Conservation (phyloP, 495 filamentous ascomycete species). For the Glonium stellatum region DNA sequence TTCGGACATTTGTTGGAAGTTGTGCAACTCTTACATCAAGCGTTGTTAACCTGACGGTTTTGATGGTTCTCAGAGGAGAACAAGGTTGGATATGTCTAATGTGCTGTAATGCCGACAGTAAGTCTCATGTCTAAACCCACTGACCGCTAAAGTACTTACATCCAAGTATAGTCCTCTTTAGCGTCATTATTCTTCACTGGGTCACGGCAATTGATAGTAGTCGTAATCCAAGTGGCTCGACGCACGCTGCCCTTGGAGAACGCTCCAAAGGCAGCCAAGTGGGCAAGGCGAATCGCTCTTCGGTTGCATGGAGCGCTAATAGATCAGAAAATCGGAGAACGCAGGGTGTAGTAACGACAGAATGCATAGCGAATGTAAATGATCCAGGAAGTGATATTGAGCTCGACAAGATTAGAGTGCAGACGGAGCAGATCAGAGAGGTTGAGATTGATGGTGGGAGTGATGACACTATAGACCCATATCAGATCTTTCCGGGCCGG, state of each 20-base stretch:
- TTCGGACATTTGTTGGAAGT: conserved; percentile 46
- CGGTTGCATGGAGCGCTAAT: not conserved
- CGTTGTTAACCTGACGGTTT: conserved; percentile 46
- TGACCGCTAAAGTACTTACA: too few species aligned
- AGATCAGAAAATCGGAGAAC: not conserved
- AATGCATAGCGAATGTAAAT: not conserved
- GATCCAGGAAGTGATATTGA: conserved; percentile 1
- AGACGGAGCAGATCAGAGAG: conserved; percentile 13
- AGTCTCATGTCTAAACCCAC: too few species aligned
- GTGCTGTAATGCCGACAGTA: conserved; percentile 51
- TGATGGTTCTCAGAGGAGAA: conserved; percentile 47
- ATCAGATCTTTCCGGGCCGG: not conserved
- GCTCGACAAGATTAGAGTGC: conserved; percentile 15
- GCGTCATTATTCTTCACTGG: conserved; percentile 48
- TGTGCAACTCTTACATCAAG: conserved; percentile 43
- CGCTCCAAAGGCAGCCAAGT: too few species aligned
- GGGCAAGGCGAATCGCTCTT: not conserved
- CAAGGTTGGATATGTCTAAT: conserved; percentile 52
- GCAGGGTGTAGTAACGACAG: not conserved
- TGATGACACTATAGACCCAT: not conserved
- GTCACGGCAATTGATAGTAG: conserved; percentile 43
- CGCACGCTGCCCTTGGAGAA: too few species aligned
- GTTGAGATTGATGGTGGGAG: conserved; percentile 17
- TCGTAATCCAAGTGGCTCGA: not conserved
- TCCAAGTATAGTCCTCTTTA: conserved; percentile 40